Base-by-base conservation (phyloP, 352 stramenopile genomes). In the Pythium angustatum region DNA sequence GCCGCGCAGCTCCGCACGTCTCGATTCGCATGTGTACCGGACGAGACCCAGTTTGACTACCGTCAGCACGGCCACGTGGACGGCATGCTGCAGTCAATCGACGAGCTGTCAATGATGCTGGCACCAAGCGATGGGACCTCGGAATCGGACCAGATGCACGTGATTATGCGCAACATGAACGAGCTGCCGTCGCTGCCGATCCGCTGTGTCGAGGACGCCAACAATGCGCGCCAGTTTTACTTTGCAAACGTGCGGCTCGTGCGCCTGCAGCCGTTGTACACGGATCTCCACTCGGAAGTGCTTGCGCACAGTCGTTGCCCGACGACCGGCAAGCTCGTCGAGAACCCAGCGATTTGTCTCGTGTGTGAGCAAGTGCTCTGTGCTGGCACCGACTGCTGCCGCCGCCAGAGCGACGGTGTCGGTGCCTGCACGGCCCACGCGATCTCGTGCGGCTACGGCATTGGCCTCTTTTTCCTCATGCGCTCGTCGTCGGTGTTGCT, bases 391-490 rank as follows among this genome's bases (percentile, higher is more conserved):
- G 86, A 94, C 72, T 94, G 86, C 59, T 94, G 86, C 50, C 77
- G 84, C 41, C 75, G 83, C 47, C 73, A 76, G 17, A 83, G 73
- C 43, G 77, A 94, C 47, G 74, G 72, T 28, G 88, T 90, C 72
- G 87, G 87, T 0, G 83, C 83, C 14, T 95, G 87, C 61, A 92
- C 84, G 21, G 69, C 79, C 27, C 87, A 95, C 57, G 81, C 83
- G 26, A 84, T 88, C 50, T 78, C 78, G 31, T 95, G 87, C 57
- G 83, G 83, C 49, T 73, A 79, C 30, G 87, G 85, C 15, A 75
- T 88, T 19, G 87, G 87, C 10, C 66, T 91, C 24, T 95, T 93
- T 55, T 93, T 95, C 64, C 79, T 95, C 55, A 88, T 93, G 68
- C 78, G 80, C 4, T 88, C 83, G 58, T 91, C 80, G 19, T 91